phyloP scores from a whole-genome alignment of 164 flowering plant species.

The Pachysandra terminalis region DNA sequence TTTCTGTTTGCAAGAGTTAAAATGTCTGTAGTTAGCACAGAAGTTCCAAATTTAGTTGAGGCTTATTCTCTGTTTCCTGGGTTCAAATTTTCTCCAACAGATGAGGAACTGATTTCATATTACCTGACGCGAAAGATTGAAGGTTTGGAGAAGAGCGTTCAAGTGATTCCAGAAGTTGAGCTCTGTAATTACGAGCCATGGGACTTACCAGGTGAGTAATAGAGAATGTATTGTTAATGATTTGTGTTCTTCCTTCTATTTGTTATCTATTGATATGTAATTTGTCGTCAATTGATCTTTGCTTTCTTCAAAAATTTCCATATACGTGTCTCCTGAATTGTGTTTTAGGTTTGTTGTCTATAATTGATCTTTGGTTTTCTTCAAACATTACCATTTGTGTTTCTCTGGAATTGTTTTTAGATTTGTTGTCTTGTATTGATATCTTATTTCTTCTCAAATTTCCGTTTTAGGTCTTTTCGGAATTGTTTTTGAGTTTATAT shows the following conservation, averaged over 20 bases:
- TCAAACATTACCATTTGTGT: too few relatives aligned
- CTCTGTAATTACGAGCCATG: constrained; percentile 62
- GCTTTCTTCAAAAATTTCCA: too few relatives aligned
- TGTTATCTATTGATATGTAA: background rate
- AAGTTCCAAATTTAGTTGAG: constrained; percentile 9
- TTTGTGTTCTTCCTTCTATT: background rate
- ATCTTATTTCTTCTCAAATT: too few relatives aligned
- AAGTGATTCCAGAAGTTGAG: constrained; percentile 58
- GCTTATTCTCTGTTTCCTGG: constrained; percentile 59
- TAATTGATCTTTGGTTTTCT: too few relatives aligned
- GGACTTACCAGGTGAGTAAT: constrained; percentile 65
- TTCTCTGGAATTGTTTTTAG: too few relatives aligned
- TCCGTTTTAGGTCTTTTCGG: too few relatives aligned
- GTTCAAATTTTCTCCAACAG: constrained; percentile 69
- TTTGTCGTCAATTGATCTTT: background rate
- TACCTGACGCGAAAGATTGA: constrained; percentile 56
- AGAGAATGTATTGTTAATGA: background rate
- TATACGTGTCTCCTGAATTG: too few relatives aligned
- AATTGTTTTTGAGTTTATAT: too few relatives aligned
- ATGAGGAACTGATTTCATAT: constrained; percentile 55
- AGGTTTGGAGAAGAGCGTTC: constrained; percentile 41
- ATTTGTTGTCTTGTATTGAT: too few relatives aligned
- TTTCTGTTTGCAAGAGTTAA: too few relatives aligned
- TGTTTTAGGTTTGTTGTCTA: too few relatives aligned
- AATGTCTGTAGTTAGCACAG: background rate